phyloP scores from a whole-genome alignment of 2,329 filamentous ascomycete genomes.

The Phyllosticta capitalensis region DNA sequence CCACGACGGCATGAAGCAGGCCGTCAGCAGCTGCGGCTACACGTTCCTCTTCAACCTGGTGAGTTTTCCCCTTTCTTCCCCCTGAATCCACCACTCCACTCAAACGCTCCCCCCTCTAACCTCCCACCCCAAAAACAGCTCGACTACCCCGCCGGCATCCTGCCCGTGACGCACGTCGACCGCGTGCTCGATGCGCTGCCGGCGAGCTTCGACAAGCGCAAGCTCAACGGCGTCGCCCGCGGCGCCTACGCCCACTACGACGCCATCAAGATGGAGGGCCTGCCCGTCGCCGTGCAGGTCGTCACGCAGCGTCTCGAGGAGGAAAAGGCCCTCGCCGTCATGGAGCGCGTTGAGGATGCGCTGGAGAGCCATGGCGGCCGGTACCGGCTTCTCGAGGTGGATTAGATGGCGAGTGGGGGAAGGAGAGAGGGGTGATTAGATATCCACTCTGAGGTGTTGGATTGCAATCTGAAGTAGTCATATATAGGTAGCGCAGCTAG shows the following conservation, averaged over 20 bases:
- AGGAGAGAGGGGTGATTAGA: background rate
- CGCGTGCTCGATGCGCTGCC: slow-evolving; percentile 57
- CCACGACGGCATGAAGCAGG: slow-evolving; percentile 76
- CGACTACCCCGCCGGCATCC: slow-evolving; percentile 73
- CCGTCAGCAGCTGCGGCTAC: slow-evolving; percentile 79
- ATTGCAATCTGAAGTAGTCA: background rate
- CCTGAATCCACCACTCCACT: background rate
- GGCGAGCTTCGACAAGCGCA: slow-evolving; percentile 47
- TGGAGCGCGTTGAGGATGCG: slow-evolving; percentile 69
- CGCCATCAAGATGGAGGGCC: slow-evolving; percentile 69
- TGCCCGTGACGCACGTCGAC: slow-evolving; percentile 82
- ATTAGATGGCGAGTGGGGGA: slow-evolving; percentile 16
- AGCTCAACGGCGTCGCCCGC: slow-evolving; percentile 67
- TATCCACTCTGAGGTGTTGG: no score
- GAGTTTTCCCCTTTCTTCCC: slow-evolving; percentile 24
- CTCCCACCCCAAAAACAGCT: slow-evolving; percentile 40
- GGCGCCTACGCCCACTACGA: slow-evolving; percentile 86
- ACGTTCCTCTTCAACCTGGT: slow-evolving; percentile 89
- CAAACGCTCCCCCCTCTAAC: background rate
- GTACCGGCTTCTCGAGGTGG: slow-evolving; percentile 41
- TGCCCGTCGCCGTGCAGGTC: slow-evolving; percentile 79
- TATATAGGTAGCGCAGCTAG: background rate
- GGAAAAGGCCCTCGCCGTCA: slow-evolving; percentile 75
- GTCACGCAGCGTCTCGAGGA: slow-evolving; percentile 73
- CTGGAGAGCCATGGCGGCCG: slow-evolving; percentile 46